A percentile compares a stretch with the other conserved stretches of the same genome.
These are phyloP conservation scores for Hymenoscyphus salicellus DNA, from an alignment of 2,329 filamentous ascomycete species.

Conservation along the genomic window DNA sequence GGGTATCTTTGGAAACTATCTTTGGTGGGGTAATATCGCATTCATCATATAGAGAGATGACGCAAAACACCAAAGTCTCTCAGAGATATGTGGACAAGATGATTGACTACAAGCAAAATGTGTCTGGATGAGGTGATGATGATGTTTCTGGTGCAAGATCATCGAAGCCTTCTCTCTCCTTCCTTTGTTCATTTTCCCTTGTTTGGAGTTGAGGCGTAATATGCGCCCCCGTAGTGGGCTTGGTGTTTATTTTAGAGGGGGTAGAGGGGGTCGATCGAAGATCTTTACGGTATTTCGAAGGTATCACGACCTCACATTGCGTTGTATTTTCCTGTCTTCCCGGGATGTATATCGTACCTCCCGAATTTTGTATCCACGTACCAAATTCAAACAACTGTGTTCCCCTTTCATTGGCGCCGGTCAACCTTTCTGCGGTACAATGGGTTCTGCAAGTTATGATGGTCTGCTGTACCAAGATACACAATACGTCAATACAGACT, in stretches of 20 bases:
- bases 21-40: too few relatives aligned
- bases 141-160: neutral
- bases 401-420: neutral
- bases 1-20: too few relatives aligned
- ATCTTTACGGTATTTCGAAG: neutral
- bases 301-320: neutral
- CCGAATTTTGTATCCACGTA: neutral
- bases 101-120: too few relatives aligned
- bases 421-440: too few relatives aligned
- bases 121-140: neutral
- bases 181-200: neutral
- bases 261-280: neutral
- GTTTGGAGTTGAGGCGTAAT: neutral
- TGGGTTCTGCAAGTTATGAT: neutral
- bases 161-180: neutral
- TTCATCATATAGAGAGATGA: too few relatives aligned
- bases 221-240: neutral
- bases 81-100: too few relatives aligned
- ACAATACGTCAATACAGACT: neutral
- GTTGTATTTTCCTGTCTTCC: neutral
- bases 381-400: neutral
- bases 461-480: neutral
- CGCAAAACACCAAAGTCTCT: too few relatives aligned
- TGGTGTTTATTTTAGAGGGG: neutral
- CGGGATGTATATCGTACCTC: neutral